Evolutionary conservation across 192 early-diverging fungal species (phyloP), one percentile per base, ranked within the genome.

Genomic region (Glomus cerebriforme): DNA sequence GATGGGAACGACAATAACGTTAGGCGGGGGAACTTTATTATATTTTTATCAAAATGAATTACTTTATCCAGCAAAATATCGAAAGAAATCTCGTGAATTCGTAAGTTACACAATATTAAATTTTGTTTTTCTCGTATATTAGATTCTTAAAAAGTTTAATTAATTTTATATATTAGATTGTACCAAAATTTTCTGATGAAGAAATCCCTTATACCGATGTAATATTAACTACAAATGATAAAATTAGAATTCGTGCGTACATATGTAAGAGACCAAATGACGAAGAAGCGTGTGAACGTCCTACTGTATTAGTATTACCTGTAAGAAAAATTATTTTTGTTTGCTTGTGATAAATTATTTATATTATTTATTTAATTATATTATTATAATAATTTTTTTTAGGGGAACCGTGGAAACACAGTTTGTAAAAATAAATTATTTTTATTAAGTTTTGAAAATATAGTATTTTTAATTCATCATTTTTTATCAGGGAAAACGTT

Each of bases 341-440:
- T 39, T 39, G 0, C 7, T 39, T 39, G 9, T 39, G n/a, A n/a
- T 9, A 39, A 9, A 39, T 39, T 39, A 35, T 35, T 39, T 7
- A 39, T n/a, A n/a, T 39, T 29, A 32, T 19, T 43, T 35, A 22
- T 19, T 34, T 69, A 32, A 22, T n/a, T 7, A 24, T 0, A 26
- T 64, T 64, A 22, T 31, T 19, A 58, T 34, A 24, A 32, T 65
- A n/a, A n/a, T 59, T 77, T 45, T 80, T 47, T 24, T 74, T 43
- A 91, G 86, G 96, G 96, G 26, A 99, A 98, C 78, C 96, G 97
- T 29, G 98, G 98, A 31, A 99, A 98, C 82, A 96, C 98, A 91
- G 90, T 90, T 69, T 62, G 71, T 29, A n/a, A 9, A 39, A 0
- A 9, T 27, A 35, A 58, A n/a, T 10, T 22, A n/a, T 49, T 13